Evolutionary conservation across 2,329 filamentous ascomycete genomes (phyloP), one percentile per base, ranked within the genome.

Genomic region (Xenosphaeropsis pyriputrescens): DNA sequence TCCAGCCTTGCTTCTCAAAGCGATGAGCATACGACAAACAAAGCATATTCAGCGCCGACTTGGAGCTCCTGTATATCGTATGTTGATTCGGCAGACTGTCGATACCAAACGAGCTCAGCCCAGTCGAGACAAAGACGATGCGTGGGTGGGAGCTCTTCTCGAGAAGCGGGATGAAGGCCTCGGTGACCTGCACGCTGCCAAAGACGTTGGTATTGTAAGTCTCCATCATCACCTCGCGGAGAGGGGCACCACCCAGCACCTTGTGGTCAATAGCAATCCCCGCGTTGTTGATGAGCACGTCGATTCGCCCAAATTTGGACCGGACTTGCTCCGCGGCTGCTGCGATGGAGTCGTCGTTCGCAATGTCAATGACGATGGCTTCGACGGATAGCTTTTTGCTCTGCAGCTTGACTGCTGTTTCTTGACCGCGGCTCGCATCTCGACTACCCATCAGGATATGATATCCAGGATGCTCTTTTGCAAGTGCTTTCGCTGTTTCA

Each of bases 201-300:
- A 48, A 39, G 6, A 44, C 36, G 29, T 50, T 49, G 6, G 16
- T 41, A 18, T 18, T 42, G 35, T 13, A 38, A 6, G 31, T 35
- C 11, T 19, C 8, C 11, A 29, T 36, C 17, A 32, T 12, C 29
- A 17, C 22, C 3, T 34, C 31, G 16, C 31, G 37, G 7, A 16
- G 35, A 34, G 6, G 39, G 18, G 5, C 33, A 13, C 16, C 8
- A 9, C 8, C 18, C n/a, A n/a, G n/a, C 8, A 11, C 36, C 35
- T 7, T 13, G 2, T 4, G 14, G 26, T n/a, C 33, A 2, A 22
- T 35, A 3, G 32, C 32, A 18, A 45, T 45, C n/a, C 46, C 48
- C 8, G 49, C 48, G 33, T 52, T 60, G 43, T 60, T 60, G 29
- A 60, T 46, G 6, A 61, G 40, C 6, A 53, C 47, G 36, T 60